phyloP scores from a whole-genome alignment of 176 grass and related monocot genomes.

The Oryza brachyantha region DNA sequence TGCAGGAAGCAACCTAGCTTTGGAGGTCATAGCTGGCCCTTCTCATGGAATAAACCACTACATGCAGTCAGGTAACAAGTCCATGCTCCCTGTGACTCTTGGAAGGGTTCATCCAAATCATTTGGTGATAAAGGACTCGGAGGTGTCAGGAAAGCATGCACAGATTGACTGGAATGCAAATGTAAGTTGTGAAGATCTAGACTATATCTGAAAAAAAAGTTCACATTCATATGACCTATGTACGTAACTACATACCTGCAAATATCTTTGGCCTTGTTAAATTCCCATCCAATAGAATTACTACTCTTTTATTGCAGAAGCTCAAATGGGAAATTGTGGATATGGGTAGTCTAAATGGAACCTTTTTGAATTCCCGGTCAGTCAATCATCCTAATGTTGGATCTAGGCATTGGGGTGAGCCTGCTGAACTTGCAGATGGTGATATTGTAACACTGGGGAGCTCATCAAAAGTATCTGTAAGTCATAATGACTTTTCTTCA shows the following conservation, averaged over 20 bases:
- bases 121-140: constrained; percentile 66
- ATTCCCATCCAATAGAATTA: constrained; percentile 6
- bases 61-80: constrained; percentile 37
- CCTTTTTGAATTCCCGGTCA: constrained; percentile 54
- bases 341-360: constrained; percentile 76
- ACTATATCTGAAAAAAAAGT: neutral
- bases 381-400: constrained; percentile 56
- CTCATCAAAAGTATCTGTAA: constrained; percentile 64
- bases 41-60: constrained; percentile 47
- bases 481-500: neutral
- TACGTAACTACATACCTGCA: constrained; percentile 6
- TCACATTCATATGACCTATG: neutral
- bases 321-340: constrained; percentile 68
- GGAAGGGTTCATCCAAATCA: constrained; percentile 60
- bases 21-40: constrained; percentile 67
- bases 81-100: constrained; percentile 46
- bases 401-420: constrained; percentile 51
- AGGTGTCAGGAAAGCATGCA: constrained; percentile 79
- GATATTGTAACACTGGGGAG: constrained; percentile 69
- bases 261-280: neutral
- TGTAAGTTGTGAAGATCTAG: constrained; percentile 33
- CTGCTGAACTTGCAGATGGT: constrained; percentile 58
- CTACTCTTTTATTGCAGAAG: constrained; percentile 38
- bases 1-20: constrained; percentile 56
- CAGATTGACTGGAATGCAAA: constrained; percentile 59